These are phyloP conservation scores for Coemansia nantahalensis DNA, from an alignment of 192 early-diverging fungal genomes.

Conservation along the genomic window DNA sequence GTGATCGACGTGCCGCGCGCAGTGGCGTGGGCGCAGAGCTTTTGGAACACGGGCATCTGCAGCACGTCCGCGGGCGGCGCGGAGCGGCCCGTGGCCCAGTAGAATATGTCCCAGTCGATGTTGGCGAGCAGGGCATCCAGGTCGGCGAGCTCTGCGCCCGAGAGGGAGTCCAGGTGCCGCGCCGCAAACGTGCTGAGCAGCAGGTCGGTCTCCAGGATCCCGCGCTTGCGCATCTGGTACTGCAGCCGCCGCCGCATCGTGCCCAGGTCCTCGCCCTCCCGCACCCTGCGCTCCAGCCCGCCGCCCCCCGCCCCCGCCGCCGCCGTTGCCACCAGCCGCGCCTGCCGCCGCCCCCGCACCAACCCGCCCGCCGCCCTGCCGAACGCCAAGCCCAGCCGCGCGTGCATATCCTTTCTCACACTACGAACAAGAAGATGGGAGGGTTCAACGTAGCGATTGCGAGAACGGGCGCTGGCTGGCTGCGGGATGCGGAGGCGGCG, in stretches of 20 bases:
- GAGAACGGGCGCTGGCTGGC: too few relatives aligned
- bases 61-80: conserved; percentile 55
- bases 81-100: conserved; percentile 79
- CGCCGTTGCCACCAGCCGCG: neutral
- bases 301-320: too few relatives aligned
- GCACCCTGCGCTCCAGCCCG: conserved; percentile 46
- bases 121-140: conserved; percentile 82
- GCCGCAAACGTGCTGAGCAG: conserved; percentile 85
- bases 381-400: too few relatives aligned
- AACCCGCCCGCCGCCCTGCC: too few relatives aligned
- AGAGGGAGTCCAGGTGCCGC: conserved; percentile 57
- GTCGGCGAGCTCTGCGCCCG: conserved; percentile 62
- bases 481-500: too few relatives aligned
- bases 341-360: too few relatives aligned
- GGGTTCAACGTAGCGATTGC: too few relatives aligned
- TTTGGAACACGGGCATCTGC: conserved; percentile 56
- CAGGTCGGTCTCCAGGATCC: conserved; percentile 92
- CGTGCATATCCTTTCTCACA: too few relatives aligned
- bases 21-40: conserved; percentile 73
- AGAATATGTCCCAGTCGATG: conserved; percentile 97
- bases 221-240: conserved; percentile 88
- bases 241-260: conserved; percentile 77
- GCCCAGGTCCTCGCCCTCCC: conserved; percentile 63
- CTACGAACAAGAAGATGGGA: too few relatives aligned
- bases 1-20: conserved; percentile 68